These are phyloP conservation scores for Plasmodium gonderi DNA, from an alignment of 169 alveolate genomes.

Conservation along the genomic window DNA sequence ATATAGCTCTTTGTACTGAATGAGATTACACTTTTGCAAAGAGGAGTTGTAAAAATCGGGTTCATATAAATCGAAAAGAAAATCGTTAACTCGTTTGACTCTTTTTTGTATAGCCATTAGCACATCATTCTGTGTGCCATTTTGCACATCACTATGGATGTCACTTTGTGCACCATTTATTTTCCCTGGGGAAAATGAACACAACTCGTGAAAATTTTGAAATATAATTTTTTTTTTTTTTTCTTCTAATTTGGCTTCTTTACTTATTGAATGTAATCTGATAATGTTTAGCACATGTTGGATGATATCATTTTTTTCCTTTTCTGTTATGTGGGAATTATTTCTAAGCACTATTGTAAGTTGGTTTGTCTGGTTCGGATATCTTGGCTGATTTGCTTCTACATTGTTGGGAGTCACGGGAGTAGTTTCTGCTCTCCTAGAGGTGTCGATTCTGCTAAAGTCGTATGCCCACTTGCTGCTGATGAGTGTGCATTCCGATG, in stretches of 20 bases:
- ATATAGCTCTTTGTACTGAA: conserved; percentile 37
- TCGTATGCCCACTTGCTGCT: conserved; percentile 14
- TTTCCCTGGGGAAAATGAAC: neutral
- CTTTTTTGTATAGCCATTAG: neutral
- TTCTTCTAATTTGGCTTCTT: neutral
- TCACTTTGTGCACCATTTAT: neutral
- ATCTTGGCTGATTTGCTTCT: too few relatives aligned
- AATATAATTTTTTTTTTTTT: neutral
- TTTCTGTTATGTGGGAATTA: neutral
- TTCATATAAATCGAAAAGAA: conserved; percentile 25
- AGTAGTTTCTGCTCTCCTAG: too few relatives aligned
- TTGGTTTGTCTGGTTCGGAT: too few relatives aligned
- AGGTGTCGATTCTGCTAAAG: neutral
- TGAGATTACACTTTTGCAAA: conserved; percentile 1
- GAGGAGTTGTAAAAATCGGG: conserved; percentile 45
- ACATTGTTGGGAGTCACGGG: too few relatives aligned
- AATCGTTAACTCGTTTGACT: neutral
- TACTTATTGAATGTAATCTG: neutral
- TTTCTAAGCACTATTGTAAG: neutral
- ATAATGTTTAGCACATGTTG: neutral
- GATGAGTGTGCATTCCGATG: conserved; percentile 19
- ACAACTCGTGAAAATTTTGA: neutral
- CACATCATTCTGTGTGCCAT: too few relatives aligned
- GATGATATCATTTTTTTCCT: neutral
- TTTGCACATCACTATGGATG: too few relatives aligned